Conservation (phyloP, 108 stramenopile genomes). For the Cyclotella choctawhatcheeana region DNA sequence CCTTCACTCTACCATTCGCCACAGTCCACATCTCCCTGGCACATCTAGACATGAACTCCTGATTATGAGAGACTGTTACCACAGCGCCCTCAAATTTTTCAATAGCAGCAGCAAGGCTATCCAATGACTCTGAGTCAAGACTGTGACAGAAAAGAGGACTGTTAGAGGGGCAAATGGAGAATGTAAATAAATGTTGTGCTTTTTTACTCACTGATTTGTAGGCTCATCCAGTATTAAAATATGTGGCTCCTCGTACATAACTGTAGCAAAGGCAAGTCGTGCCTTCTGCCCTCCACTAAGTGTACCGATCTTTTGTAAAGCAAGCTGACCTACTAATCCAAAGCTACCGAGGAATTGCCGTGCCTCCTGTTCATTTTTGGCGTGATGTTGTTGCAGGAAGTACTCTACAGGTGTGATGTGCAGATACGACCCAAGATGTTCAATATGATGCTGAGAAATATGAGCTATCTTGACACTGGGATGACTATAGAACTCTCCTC, state of each 20-base stretch:
- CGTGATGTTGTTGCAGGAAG: slow-evolving; percentile 49
- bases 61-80: slow-evolving; percentile 92
- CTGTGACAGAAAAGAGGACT: background rate
- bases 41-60: slow-evolving; percentile 67
- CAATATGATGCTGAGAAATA: slow-evolving; percentile 88
- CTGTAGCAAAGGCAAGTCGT: slow-evolving; percentile 86
- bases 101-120: slow-evolving; percentile 82
- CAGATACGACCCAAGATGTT: slow-evolving; percentile 82
- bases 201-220: too few species aligned
- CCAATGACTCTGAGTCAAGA: slow-evolving; percentile 92
- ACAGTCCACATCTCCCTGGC: slow-evolving; percentile 84
- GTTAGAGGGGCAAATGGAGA: too few species aligned
- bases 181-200: too few species aligned
- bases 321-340: slow-evolving; percentile 86
- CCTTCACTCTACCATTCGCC: slow-evolving; percentile 51
- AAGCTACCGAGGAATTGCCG: slow-evolving; percentile 90
- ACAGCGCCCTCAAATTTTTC: slow-evolving; percentile 83
- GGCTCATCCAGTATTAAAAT: slow-evolving; percentile 79
- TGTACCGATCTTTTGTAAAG: slow-evolving; percentile 68
- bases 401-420: slow-evolving; percentile 77
- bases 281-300: slow-evolving; percentile 92
- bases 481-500: slow-evolving; percentile 60
- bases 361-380: slow-evolving; percentile 58
- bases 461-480: slow-evolving; percentile 77
- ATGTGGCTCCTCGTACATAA: slow-evolving; percentile 76